These are phyloP conservation scores for Samsoniella hepiali DNA, from an alignment of 2,329 filamentous ascomycete species.

Conservation along the genomic window DNA sequence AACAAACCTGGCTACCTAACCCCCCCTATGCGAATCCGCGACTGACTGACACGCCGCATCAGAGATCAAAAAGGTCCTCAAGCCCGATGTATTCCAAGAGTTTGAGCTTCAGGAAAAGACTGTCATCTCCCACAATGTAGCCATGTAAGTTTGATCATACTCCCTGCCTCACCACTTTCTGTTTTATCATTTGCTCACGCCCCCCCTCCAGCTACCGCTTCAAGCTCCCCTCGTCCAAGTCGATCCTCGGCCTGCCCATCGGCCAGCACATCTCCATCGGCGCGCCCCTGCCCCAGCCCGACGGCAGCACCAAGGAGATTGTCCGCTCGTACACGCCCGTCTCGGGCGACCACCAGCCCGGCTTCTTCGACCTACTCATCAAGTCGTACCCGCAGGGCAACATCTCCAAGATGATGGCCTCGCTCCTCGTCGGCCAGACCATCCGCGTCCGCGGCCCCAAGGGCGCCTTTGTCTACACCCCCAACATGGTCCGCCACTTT, in stretches of 20 bases:
- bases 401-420: conserved; percentile 90
- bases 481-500: conserved; percentile 94
- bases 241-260: conserved; percentile 93
- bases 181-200: neutral
- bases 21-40: conserved; percentile 1
- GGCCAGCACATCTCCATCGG: conserved; percentile 98
- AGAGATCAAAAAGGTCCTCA: conserved; percentile 80
- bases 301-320: conserved; percentile 76
- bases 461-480: conserved; percentile 95
- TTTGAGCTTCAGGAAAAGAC: conserved; percentile 95
- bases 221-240: conserved; percentile 69
- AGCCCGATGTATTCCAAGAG: conserved; percentile 83
- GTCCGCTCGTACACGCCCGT: conserved; percentile 91
- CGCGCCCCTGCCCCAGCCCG: conserved; percentile 63
- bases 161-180: neutral
- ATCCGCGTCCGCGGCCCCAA: conserved; percentile 94
- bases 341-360: conserved; percentile 81
- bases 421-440: conserved; percentile 75
- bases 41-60: conserved; percentile 23
- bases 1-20: neutral
- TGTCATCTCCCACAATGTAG: conserved; percentile 94
- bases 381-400: conserved; percentile 98
- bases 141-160: conserved; percentile 62
- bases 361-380: conserved; percentile 94
- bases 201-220: conserved; percentile 73